These are phyloP conservation scores for Emergomyces africanus DNA, from an alignment of 2,329 filamentous ascomycete species.

Conservation along the genomic window DNA sequence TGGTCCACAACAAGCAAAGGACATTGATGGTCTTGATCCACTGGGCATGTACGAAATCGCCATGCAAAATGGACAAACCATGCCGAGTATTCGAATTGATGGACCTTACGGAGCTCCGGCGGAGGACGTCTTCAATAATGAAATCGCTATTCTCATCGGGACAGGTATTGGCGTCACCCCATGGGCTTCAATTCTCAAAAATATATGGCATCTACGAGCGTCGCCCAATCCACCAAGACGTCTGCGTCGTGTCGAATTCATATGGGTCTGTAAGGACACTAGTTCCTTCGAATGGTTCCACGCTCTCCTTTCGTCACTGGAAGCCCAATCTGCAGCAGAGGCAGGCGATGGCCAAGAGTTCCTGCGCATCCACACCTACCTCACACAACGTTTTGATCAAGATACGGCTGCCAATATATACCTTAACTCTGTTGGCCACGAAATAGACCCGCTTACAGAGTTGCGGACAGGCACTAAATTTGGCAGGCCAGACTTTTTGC, in stretches of 20 bases:
- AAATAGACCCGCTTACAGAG: constrained; percentile 83
- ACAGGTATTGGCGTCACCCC: constrained; percentile 79
- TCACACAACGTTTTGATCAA: constrained; percentile 83
- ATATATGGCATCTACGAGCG: constrained; percentile 93
- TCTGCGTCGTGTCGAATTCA: constrained; percentile 91
- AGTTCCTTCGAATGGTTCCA: constrained; percentile 99
- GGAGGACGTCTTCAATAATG: constrained; percentile 94
- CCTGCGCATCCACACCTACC: constrained; percentile 93
- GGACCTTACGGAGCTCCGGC: constrained; percentile 94
- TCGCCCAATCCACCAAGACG: constrained; percentile 78
- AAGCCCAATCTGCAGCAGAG: constrained; percentile 66
- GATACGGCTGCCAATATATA: constrained; percentile 96
- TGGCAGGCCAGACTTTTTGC: constrained; percentile 77
- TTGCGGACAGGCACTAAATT: constrained; percentile 85
- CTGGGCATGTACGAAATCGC: constrained; percentile 98
- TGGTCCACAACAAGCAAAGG: constrained; percentile 70
- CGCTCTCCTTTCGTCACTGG: constrained; percentile 77
- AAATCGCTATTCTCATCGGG: constrained; percentile 64
- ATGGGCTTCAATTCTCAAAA: constrained; percentile 81
- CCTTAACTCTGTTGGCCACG: constrained; percentile 81
- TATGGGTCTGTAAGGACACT: constrained; percentile 96
- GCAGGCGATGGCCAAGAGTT: constrained; percentile 54
- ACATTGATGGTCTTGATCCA: constrained; percentile 82
- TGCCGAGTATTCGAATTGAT: constrained; percentile 82
- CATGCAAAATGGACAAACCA: constrained; percentile 79